Evolutionary conservation across 495 filamentous ascomycete species (phyloP).

Genomic region (Friedmanniomyces simplex): DNA sequence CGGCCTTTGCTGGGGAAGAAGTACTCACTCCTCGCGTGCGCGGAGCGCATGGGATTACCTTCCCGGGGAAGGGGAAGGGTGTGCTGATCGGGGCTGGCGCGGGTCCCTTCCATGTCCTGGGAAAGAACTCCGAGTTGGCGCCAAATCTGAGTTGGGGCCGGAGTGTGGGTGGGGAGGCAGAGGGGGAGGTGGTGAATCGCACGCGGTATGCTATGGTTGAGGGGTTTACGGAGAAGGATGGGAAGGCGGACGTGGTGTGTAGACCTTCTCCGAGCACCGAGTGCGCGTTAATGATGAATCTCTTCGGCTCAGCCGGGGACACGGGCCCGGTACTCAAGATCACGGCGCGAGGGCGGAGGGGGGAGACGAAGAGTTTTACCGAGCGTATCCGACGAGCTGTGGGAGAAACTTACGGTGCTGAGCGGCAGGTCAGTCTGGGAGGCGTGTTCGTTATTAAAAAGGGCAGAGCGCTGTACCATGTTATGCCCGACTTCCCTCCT

Average conservation of each 20-base stretch:
- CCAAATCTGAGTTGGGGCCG: no score
- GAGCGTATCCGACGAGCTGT: conserved; percentile 14
- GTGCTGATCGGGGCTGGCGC: conserved; percentile 17
- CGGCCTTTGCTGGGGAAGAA: conserved; percentile 11
- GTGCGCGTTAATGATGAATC: conserved; percentile 20
- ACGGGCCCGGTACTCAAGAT: conserved; percentile 10
- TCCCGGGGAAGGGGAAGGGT: not conserved
- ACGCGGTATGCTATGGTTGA: conserved; percentile 9
- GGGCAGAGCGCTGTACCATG: conserved; percentile 13
- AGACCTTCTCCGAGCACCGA: conserved; percentile 9
- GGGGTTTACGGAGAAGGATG: not conserved
- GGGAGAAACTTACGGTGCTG: conserved; percentile 2
- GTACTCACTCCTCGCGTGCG: conserved; percentile 13
- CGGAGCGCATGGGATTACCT: conserved; percentile 6
- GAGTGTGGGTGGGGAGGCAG: no score
- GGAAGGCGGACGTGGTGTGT: not conserved
- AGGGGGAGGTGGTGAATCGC: conserved; percentile 1
- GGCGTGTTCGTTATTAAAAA: conserved; percentile 14
- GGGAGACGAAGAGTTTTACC: conserved; percentile 14
- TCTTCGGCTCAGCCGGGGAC: conserved; percentile 8
- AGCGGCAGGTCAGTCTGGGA: conserved; percentile 6
- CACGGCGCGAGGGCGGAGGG: conserved; percentile 9
- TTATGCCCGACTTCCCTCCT: conserved; percentile 18
- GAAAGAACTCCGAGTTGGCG: conserved; percentile 12
- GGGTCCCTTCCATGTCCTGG: conserved; percentile 11